Base-by-base conservation (phyloP, 2,329 filamentous ascomycete genomes). In the Xylariaceae sp. region DNA sequence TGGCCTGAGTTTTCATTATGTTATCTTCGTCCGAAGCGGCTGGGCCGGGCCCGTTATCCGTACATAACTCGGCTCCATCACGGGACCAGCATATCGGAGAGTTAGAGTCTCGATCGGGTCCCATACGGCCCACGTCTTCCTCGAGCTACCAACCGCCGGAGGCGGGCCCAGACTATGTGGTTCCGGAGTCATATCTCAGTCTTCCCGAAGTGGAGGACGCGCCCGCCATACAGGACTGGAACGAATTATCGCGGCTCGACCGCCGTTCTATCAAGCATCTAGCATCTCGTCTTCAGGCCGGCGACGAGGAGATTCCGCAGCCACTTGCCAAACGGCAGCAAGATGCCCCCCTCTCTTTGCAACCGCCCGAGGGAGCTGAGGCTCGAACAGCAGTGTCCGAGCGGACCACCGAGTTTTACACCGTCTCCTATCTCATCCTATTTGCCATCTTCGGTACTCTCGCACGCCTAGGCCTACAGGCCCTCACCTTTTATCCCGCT, bases 361-460 rank as follows among this genome's bases (percentile, higher is more conserved):
- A 51, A 31, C 45, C 31, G 7, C 34, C 48, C 30, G 32, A 48
- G 12, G 19, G 19, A 19, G 31, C 47, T 6, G 37, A 49, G 26
- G 47, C 52, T 27, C n/a, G 9, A 35, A 11, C 26, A n/a, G 34
- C 53, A 19, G 70, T 78, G 29, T 85, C 84, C 1, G 74, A 70
- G 54, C 65, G 75, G 31, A 75, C 75, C 6, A 86, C 82, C 1
- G 73, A 83, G 64, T 62, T 87, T 57, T 89, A 91, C 71, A 91
- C 85, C 1, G 68, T 91, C 57, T 91, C 89, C 0, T 89, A 95
- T 70, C 81, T 96, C 29, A 77, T 95, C 55, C 78, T 96, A 66
- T 96, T 96, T 71, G 85, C 91, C 19, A 79, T 96, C 19, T 72
- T 92, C 40, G 92, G 92, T 37, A 94, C 91, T 0, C 79, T 96